Percentiles rank a stretch among this genome's conserved stretches.
phyloP scores from a whole-genome alignment of 1,284 basidiomycete species.

The Tausonia pullulans region DNA sequence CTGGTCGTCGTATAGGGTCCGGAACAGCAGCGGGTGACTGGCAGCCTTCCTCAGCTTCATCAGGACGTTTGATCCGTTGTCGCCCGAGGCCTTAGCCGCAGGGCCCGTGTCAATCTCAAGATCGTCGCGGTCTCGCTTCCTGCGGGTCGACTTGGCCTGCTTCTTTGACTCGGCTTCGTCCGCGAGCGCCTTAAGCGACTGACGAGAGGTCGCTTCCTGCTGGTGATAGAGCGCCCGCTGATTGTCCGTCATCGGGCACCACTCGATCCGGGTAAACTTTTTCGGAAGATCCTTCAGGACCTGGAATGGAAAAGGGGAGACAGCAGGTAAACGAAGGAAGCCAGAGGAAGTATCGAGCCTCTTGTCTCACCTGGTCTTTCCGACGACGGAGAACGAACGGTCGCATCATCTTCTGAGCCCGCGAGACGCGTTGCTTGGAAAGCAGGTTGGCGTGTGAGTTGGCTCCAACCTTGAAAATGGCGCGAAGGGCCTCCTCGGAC shows the following conservation, averaged over 20 bases:
- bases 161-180: constrained; percentile 36
- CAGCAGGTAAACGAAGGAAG: background rate
- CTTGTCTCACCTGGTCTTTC: constrained; percentile 63
- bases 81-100: constrained; percentile 34
- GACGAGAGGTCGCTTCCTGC: constrained; percentile 69
- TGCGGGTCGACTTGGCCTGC: background rate
- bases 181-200: constrained; percentile 54
- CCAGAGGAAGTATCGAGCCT: background rate
- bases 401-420: constrained; percentile 98
- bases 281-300: constrained; percentile 85
- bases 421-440: constrained; percentile 76
- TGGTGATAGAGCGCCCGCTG: constrained; percentile 80
- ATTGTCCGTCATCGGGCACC: constrained; percentile 80
- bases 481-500: constrained; percentile 61
- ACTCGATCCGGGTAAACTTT: constrained; percentile 84
- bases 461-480: constrained; percentile 82
- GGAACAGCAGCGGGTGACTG: constrained; percentile 90
- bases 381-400: constrained; percentile 92
- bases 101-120: constrained; percentile 13
- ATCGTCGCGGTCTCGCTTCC: constrained; percentile 3
- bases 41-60: constrained; percentile 96
- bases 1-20: constrained; percentile 68
- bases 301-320: constrained; percentile 33
- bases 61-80: constrained; percentile 59
- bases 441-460: constrained; percentile 76